Conservation (phyloP, 345 rosid species). For the Eucalyptus pauciflora region DNA sequence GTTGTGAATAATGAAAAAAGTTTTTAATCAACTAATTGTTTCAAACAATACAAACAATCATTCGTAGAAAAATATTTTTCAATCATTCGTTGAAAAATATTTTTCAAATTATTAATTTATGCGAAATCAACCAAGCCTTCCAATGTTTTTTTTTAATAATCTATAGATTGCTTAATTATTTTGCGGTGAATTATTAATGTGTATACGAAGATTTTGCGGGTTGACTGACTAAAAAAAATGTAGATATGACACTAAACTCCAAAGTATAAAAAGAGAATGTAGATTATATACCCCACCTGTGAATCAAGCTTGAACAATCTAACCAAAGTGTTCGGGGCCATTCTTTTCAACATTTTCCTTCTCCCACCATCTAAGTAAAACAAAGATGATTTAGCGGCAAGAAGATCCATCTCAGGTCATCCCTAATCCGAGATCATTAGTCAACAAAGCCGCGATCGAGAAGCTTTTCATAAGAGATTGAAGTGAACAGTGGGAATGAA, state of each 20-base stretch:
- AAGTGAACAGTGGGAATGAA: background rate
- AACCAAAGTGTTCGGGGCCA: background rate
- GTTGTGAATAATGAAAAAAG: no score
- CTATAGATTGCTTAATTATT: background rate
- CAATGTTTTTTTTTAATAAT: background rate
- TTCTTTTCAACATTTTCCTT: background rate
- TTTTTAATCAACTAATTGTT: no score
- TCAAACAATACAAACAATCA: no score
- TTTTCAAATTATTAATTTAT: no score
- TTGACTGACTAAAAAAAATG: background rate
- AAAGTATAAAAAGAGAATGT: background rate
- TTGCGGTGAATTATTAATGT: background rate
- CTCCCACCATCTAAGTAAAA: background rate
- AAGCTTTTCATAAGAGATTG: background rate
- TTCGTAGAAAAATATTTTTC: no score
- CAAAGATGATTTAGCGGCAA: background rate
- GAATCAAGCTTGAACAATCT: background rate
- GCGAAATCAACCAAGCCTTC: no score
- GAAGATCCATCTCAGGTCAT: background rate
- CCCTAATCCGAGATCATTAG: background rate
- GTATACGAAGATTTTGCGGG: background rate
- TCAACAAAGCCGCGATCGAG: background rate
- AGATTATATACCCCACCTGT: background rate
- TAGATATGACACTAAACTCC: background rate
- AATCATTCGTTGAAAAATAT: no score